Evolutionary conservation across 192 early-diverging fungal species (phyloP).

Genomic region (Lobosporangium transversale): DNA sequence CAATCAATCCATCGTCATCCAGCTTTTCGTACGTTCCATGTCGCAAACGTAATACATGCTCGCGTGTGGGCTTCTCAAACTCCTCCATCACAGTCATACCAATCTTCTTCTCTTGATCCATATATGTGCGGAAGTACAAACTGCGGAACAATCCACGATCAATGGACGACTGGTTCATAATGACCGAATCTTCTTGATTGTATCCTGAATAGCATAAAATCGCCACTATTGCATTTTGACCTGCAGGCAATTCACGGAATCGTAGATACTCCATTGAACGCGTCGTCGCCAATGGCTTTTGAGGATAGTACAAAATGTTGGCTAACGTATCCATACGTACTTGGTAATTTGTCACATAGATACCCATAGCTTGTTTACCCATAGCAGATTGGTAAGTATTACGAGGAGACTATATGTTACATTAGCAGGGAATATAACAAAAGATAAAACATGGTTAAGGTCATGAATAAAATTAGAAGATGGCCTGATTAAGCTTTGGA

Average conservation of each 20-base stretch:
- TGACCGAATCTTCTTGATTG: constrained; percentile 99
- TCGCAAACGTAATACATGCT: constrained; percentile 87
- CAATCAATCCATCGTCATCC: constrained; percentile 95
- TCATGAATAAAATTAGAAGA: no score
- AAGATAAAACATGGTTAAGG: no score
- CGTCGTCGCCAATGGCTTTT: constrained; percentile 97
- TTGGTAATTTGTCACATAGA: constrained; percentile 96
- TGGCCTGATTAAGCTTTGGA: no score
- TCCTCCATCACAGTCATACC: constrained; percentile 82
- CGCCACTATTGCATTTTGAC: constrained; percentile 97
- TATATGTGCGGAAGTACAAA: constrained; percentile 95
- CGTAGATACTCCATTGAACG: constrained; percentile 94
- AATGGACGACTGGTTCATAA: constrained; percentile 99
- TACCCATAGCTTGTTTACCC: constrained; percentile 99
- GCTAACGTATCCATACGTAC: constrained; percentile 97
- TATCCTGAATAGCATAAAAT: constrained; percentile 99
- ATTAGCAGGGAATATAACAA: no score
- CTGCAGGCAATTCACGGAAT: constrained; percentile 97
- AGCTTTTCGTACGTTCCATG: constrained; percentile 97
- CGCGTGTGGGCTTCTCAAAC: constrained; percentile 95
- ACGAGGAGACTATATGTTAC: constrained; percentile 95
- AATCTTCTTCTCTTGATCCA: constrained; percentile 94
- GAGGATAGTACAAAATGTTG: constrained; percentile 99
- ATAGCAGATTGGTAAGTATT: constrained; percentile 99
- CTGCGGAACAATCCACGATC: constrained; percentile 98